phyloP scores from a whole-genome alignment of 495 filamentous ascomycete species.

The Penicillium pancosmium region DNA sequence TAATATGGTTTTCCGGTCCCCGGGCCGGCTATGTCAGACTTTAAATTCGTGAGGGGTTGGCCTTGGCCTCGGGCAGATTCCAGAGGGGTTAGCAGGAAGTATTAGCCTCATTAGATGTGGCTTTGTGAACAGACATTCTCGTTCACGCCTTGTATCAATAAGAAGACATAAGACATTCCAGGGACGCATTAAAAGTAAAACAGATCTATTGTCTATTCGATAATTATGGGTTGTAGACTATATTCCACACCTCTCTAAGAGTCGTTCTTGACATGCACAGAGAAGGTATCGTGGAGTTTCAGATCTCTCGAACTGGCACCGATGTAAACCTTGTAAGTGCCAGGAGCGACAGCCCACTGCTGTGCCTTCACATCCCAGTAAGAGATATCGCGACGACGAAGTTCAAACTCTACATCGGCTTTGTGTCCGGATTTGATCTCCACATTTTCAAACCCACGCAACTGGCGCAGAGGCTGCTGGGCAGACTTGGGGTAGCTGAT shows the following conservation, averaged over 20 bases:
- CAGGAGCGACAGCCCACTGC: conserved; percentile 48
- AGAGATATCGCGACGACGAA: conserved; percentile 62
- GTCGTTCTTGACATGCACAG: neutral
- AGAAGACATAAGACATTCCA: neutral
- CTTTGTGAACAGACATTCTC: too few species aligned
- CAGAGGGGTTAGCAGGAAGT: too few species aligned
- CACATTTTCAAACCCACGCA: conserved; percentile 60
- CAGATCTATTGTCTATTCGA: neutral
- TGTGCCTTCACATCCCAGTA: conserved; percentile 63
- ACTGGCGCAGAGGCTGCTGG: conserved; percentile 15
- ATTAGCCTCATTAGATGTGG: too few species aligned
- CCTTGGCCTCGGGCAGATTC: neutral
- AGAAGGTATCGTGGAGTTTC: conserved; percentile 37
- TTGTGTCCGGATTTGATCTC: conserved; percentile 46
- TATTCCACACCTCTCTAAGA: neutral
- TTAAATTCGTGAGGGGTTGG: neutral
- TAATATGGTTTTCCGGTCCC: too few species aligned
- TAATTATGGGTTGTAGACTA: too few species aligned
- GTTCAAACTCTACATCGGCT: conserved; percentile 47
- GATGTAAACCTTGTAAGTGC: conserved; percentile 26
- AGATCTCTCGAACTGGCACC: conserved; percentile 19
- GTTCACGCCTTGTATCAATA: neutral
- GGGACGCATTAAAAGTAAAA: neutral
- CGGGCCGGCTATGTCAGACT: neutral
- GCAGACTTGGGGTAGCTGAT: conserved; percentile 51